Base-by-base conservation (phyloP, 2,329 filamentous ascomycete genomes). In the Colletotrichum sidae region DNA sequence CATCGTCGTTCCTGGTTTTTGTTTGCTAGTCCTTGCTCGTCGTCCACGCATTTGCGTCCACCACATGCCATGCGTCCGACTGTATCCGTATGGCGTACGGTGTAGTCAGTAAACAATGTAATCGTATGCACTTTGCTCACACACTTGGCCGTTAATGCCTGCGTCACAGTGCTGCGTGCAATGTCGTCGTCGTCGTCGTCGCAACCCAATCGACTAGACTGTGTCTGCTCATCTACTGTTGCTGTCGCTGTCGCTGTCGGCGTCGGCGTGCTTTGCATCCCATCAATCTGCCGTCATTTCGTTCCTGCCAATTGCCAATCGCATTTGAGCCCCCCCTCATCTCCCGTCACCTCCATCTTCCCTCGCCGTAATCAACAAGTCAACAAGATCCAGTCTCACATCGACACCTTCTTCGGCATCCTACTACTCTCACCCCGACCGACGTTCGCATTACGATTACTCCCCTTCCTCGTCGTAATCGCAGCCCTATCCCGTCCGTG, bases 241-340 rank as follows among this genome's bases (percentile, higher is more conserved):
- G 49, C 55, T 64, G 25, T 25, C 25, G 25, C 25, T 25, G 25
- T 25, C 25, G 25, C 25, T 25, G 25, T 25, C 25, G 25, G 25
- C 25, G 25, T 25, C 25, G 25, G 25, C 25, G 25, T 60, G 49
- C 49, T 54, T 53, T 33, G 58, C 58, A 63, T 60, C 56, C 25
- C 56, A 44, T 44, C 63, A 66, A 63, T 57, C 63, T 66, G 47
- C 58, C 63, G 53, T 66, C 58, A 66, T 66, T 57, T 66, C 63
- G 63, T 34, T 42, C 63, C 47, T 63, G 13, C 58, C 62, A 55
- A 62, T 61, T 56, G 57, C 58, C 51, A 39, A 55, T 47, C 34
- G 49, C 59, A 42, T 56, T 42, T n/a, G 50, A 42, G 25, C 25
- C 45, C 58, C 58, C 51, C 52, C 59, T 63, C 53, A 63, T 66